A percentile compares a stretch with the other conserved stretches of the same genome.
phyloP scores from a whole-genome alignment of 495 filamentous ascomycete genomes.

The Aspergillus homomorphus region DNA sequence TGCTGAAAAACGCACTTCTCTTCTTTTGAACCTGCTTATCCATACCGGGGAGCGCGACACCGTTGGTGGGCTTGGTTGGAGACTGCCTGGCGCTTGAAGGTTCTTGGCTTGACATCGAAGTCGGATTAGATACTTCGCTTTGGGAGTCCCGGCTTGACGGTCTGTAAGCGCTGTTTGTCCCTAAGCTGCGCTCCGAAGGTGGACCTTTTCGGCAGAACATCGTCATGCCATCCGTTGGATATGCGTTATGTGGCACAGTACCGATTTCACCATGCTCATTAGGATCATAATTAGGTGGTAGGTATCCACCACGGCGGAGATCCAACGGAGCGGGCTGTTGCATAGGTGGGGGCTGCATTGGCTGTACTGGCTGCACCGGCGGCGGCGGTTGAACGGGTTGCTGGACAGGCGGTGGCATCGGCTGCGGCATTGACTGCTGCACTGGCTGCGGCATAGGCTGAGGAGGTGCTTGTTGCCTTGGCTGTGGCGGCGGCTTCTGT shows the following conservation, averaged over 20 bases:
- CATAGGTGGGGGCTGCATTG: conserved; percentile 12
- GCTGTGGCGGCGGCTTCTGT: conserved; percentile 40
- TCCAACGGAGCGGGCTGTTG: conserved; percentile 50
- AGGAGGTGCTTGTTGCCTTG: conserved; percentile 8
- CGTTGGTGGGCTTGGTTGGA: conserved; percentile 61
- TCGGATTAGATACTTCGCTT: conserved; percentile 88
- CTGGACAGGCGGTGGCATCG: conserved; percentile 4
- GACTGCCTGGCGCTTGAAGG: conserved; percentile 63
- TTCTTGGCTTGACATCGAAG: conserved; percentile 84
- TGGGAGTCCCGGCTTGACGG: conserved; percentile 86
- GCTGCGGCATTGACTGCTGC: conserved; percentile 8
- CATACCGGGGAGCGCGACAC: conserved; percentile 40
- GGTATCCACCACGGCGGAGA: conserved; percentile 47
- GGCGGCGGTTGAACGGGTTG: conserved; percentile 1
- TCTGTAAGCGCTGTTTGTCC: conserved; percentile 61
- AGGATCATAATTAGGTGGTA: conserved; percentile 50
- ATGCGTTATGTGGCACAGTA: conserved; percentile 83
- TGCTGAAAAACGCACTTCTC: conserved; percentile 91
- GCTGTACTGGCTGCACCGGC: background rate
- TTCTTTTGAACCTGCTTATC: conserved; percentile 75
- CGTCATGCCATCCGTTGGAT: conserved; percentile 96
- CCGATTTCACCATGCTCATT: conserved; percentile 62
- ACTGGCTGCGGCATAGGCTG: conserved; percentile 14
- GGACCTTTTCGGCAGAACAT: conserved; percentile 91
- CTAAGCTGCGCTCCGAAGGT: conserved; percentile 80